Conservation (phyloP, 2,329 filamentous ascomycete genomes). For the Cladophialophora exuberans region DNA sequence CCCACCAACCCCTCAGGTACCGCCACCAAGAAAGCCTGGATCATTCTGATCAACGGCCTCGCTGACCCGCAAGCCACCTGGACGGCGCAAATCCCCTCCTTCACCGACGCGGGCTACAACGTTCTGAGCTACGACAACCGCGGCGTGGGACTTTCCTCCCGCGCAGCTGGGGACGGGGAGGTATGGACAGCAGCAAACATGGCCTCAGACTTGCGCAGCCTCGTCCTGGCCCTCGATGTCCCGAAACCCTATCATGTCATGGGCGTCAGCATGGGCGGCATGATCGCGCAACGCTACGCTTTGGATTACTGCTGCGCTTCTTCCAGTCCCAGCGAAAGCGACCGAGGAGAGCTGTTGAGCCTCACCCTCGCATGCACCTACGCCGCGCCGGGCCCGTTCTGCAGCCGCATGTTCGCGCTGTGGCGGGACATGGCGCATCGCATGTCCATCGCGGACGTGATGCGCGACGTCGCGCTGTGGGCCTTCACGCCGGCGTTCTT, state of each 20-base stretch:
- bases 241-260: slow-evolving; percentile 16
- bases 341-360: slow-evolving; percentile 7
- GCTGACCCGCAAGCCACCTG: slow-evolving; percentile 20
- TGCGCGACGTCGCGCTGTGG: slow-evolving; percentile 21
- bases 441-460: slow-evolving; percentile 17
- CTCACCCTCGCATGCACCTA: slow-evolving; percentile 21
- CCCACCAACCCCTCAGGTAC: background rate
- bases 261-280: slow-evolving; percentile 23
- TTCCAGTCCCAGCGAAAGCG: background rate
- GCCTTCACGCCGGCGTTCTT: slow-evolving; percentile 21
- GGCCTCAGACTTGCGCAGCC: slow-evolving; percentile 15
- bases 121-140: slow-evolving; percentile 27
- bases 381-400: slow-evolving; percentile 21
- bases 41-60: slow-evolving; percentile 25
- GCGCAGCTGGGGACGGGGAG: slow-evolving; percentile 2
- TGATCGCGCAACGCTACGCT: slow-evolving; percentile 23
- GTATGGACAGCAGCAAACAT: slow-evolving; percentile 14
- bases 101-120: slow-evolving; percentile 15
- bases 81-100: slow-evolving; percentile 12
- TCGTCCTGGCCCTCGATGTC: slow-evolving; percentile 7
- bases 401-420: slow-evolving; percentile 19
- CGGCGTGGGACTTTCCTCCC: slow-evolving; percentile 19
- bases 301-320: slow-evolving; percentile 9
- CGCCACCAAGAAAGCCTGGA: slow-evolving; percentile 13
- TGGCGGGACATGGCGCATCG: slow-evolving; percentile 20